Conservation (phyloP, 495 filamentous ascomycete species). For the Xylaria flabelliformis region DNA sequence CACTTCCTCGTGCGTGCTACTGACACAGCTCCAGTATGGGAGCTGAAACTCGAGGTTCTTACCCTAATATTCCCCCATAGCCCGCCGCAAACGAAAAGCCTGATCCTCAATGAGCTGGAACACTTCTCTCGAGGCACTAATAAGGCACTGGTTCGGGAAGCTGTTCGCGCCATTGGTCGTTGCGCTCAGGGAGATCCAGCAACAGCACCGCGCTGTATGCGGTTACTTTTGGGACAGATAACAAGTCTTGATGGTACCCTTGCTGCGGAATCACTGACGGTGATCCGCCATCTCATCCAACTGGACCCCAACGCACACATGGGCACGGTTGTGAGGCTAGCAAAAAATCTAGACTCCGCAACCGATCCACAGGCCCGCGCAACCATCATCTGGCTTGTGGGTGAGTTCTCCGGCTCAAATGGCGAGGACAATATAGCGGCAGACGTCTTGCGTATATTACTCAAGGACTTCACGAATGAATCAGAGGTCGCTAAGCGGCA, state of each 20-base stretch:
- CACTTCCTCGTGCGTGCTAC: slow-evolving; percentile 86
- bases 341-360: slow-evolving; percentile 85
- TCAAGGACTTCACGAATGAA: slow-evolving; percentile 83
- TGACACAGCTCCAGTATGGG: slow-evolving; percentile 84
- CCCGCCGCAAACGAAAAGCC: slow-evolving; percentile 73
- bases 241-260: slow-evolving; percentile 83
- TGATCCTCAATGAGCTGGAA: slow-evolving; percentile 90
- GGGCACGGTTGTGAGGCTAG: slow-evolving; percentile 84
- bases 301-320: slow-evolving; percentile 79
- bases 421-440: slow-evolving; percentile 86
- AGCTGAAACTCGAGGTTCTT: slow-evolving; percentile 87
- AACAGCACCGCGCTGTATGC: slow-evolving; percentile 77
- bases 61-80: slow-evolving; percentile 88
- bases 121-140: slow-evolving; percentile 85
- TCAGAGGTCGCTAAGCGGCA: slow-evolving; percentile 86
- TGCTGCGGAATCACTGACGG: slow-evolving; percentile 88
- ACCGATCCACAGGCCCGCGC: slow-evolving; percentile 86
- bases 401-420: slow-evolving; percentile 84
- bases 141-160: slow-evolving; percentile 80
- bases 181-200: slow-evolving; percentile 80
- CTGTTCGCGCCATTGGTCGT: slow-evolving; percentile 88
- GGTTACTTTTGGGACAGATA: slow-evolving; percentile 81
- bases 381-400: slow-evolving; percentile 96
- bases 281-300: slow-evolving; percentile 94
- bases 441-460: slow-evolving; percentile 88